These are phyloP conservation scores for Helenozyma baotianmanensis DNA, from an alignment of 805 yeast genomes.

Conservation along the genomic window DNA sequence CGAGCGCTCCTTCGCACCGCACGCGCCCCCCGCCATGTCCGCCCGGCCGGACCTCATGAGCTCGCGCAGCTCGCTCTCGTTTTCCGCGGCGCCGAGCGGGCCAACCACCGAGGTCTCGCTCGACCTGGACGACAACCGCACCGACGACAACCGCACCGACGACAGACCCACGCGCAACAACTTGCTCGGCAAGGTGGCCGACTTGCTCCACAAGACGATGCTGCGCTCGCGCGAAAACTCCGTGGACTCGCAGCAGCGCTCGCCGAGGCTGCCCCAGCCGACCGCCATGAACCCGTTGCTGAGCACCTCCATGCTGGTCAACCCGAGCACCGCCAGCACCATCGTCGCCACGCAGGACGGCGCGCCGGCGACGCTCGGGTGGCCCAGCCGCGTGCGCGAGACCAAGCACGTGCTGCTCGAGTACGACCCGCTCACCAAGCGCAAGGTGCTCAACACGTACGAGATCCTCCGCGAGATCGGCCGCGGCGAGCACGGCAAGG, in stretches of 20 bases:
- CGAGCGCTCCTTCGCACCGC: no score
- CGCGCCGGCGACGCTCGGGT: background rate
- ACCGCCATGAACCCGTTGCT: background rate
- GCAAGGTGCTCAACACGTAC: constrained; percentile 81
- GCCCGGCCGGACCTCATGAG: no score
- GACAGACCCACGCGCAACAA: constrained; percentile 18
- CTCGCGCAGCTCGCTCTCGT: no score
- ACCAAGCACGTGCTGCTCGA: constrained; percentile 76
- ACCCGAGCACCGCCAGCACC: background rate
- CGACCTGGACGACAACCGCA: no score
- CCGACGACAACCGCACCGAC: no score
- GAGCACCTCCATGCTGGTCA: no score
- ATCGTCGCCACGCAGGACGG: background rate
- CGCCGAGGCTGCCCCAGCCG: constrained; percentile 1
- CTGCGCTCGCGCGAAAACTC: constrained; percentile 13
- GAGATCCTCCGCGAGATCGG: constrained; percentile 88
- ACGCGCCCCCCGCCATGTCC: no score
- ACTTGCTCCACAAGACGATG: constrained; percentile 24
- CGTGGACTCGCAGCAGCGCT: constrained; percentile 1
- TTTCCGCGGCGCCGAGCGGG: no score
- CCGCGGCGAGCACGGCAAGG: constrained; percentile 98
- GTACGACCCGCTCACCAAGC: constrained; percentile 80
- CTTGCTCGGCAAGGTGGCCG: constrained; percentile 30
- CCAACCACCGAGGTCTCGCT: no score
- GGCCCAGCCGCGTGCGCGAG: constrained; percentile 48